Evolutionary conservation across 2,329 filamentous ascomycete genomes (phyloP).

Genomic region (Ceratocystis variospora): DNA sequence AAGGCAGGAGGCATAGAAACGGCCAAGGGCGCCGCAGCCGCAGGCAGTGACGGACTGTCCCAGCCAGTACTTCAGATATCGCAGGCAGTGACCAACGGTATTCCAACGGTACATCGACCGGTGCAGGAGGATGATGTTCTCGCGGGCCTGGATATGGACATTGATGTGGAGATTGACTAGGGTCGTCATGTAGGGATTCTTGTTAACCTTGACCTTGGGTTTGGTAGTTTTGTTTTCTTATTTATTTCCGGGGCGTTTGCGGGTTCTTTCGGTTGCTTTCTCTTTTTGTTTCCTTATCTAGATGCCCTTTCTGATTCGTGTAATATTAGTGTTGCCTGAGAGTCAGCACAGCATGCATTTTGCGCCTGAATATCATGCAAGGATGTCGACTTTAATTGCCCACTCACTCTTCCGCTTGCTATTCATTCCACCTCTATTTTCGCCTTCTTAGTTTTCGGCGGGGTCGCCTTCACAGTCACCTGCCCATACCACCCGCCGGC

Average conservation of each 20-base stretch:
- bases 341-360: too few species aligned
- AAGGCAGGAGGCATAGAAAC: conserved; percentile 26
- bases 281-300: background rate
- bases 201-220: background rate
- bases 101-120: conserved; percentile 60
- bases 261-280: background rate
- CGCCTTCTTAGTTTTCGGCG: background rate
- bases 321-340: background rate
- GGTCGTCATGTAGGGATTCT: background rate
- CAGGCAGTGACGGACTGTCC: background rate
- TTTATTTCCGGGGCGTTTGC: background rate
- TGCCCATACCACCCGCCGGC: conserved; percentile 15
- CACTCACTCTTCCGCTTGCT: background rate
- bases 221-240: background rate
- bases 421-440: background rate
- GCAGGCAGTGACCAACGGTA: conserved; percentile 30
- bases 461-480: conserved; percentile 13
- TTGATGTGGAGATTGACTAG: conserved; percentile 55
- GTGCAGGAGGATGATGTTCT: conserved; percentile 89
- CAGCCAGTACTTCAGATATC: conserved; percentile 16
- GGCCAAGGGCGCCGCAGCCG: conserved; percentile 24
- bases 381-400: too few species aligned
- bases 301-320: background rate
- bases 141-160: conserved; percentile 72
- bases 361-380: too few species aligned